Percentiles rank a stretch among this genome's conserved stretches.
phyloP scores from a whole-genome alignment of 2,329 filamentous ascomycete genomes.

The Xylariales sp. region DNA sequence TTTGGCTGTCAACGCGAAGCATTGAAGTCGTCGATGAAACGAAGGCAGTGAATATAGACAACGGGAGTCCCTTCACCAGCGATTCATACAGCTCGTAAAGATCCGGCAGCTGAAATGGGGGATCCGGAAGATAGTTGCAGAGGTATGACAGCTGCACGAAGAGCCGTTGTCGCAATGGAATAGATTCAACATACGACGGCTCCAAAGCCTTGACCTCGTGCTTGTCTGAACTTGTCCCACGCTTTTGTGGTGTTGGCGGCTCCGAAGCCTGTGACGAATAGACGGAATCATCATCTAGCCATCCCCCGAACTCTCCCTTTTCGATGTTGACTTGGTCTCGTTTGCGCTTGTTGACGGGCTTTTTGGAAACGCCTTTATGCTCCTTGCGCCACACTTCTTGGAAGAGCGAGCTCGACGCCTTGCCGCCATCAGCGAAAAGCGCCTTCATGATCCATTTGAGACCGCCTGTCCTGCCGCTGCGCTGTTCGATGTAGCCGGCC shows the following conservation, averaged over 20 bases:
- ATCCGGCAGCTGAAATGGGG: slow-evolving; percentile 37
- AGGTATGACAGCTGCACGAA: slow-evolving; percentile 52
- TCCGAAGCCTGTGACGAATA: slow-evolving; percentile 42
- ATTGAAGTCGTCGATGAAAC: slow-evolving; percentile 32
- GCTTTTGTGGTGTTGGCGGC: slow-evolving; percentile 38
- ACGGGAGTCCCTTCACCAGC: slow-evolving; percentile 52
- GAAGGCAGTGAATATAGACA: slow-evolving; percentile 54
- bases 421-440: slow-evolving; percentile 61
- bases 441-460: slow-evolving; percentile 58
- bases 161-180: slow-evolving; percentile 58
- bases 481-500: slow-evolving; percentile 50
- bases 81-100: slow-evolving; percentile 58
- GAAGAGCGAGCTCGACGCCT: slow-evolving; percentile 50
- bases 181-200: slow-evolving; percentile 44
- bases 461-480: slow-evolving; percentile 35
- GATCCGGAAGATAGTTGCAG: slow-evolving; percentile 38
- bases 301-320: slow-evolving; percentile 56
- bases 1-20: slow-evolving; percentile 32
- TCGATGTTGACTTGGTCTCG: slow-evolving; percentile 50
- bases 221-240: slow-evolving; percentile 19
- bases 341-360: slow-evolving; percentile 43
- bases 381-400: slow-evolving; percentile 66
- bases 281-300: slow-evolving; percentile 50
- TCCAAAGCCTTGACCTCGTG: slow-evolving; percentile 35
- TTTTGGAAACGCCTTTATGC: slow-evolving; percentile 40